phyloP scores from a whole-genome alignment of 352 stramenopile genomes.

The Phytophthora uliginosa region DNA sequence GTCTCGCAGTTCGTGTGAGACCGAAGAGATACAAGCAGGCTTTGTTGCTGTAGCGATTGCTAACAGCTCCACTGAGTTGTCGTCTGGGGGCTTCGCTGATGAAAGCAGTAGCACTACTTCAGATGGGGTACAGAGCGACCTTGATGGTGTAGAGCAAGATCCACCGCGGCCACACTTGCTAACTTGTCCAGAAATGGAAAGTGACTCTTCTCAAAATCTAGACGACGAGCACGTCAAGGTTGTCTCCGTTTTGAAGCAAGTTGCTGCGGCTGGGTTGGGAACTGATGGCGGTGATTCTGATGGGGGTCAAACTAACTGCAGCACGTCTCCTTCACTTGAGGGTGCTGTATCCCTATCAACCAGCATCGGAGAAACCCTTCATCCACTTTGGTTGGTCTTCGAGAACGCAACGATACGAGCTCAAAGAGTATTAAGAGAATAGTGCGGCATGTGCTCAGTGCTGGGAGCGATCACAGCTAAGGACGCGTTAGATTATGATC shows the following conservation, averaged over 20 bases:
- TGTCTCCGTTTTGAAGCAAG: neutral
- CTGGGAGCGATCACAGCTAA: neutral
- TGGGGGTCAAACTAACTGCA: neutral
- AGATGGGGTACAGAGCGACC: neutral
- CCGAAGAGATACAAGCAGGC: neutral
- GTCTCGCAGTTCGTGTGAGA: neutral
- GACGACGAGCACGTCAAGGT: neutral
- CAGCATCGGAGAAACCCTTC: neutral
- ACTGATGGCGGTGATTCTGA: neutral
- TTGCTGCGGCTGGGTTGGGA: neutral
- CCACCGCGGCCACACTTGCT: neutral
- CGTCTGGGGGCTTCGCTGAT: neutral
- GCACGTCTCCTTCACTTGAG: neutral
- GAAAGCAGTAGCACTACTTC: neutral
- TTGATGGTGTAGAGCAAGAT: neutral
- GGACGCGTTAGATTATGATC: slow-evolving; percentile 30
- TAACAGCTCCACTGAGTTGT: neutral
- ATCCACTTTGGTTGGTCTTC: slow-evolving; percentile 9
- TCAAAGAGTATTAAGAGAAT: slow-evolving; percentile 11
- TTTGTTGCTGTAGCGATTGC: slow-evolving; percentile 3
- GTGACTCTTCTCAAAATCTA: neutral
- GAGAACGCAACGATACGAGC: slow-evolving; percentile 13
- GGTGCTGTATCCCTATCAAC: neutral
- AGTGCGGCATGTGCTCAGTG: slow-evolving; percentile 2
- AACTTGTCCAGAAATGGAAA: neutral